These are phyloP conservation scores for Pelargonium australe DNA, from an alignment of 441 rosid genomes.

Conservation along the genomic window DNA sequence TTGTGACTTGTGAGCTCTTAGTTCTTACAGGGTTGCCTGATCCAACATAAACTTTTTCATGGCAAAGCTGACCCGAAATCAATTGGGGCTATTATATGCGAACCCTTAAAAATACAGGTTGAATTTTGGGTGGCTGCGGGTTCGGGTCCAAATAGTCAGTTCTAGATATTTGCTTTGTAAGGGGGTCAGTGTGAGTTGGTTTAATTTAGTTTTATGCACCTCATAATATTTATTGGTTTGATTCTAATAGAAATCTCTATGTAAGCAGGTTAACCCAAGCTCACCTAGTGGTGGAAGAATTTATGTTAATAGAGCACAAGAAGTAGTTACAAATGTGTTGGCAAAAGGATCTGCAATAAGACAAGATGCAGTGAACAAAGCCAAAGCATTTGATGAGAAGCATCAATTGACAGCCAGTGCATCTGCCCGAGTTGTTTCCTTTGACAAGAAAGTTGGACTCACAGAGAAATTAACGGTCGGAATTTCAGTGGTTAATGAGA, in stretches of 20 bases:
- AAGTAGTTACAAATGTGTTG: slow-evolving; percentile 65
- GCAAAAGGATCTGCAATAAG: slow-evolving; percentile 84
- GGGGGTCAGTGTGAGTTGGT: not conserved
- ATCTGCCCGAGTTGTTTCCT: slow-evolving; percentile 73
- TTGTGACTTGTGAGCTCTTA: too few species aligned
- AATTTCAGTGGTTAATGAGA: slow-evolving; percentile 85
- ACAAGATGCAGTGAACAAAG: slow-evolving; percentile 91
- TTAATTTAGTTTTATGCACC: slow-evolving; percentile 7
- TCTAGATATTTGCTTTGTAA: not conserved
- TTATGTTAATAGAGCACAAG: slow-evolving; percentile 80
- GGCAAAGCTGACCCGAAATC: too few species aligned
- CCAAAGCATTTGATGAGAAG: slow-evolving; percentile 86
- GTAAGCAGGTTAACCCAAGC: slow-evolving; percentile 40
- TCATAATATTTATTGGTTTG: not conserved
- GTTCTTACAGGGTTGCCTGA: too few species aligned
- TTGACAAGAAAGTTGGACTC: slow-evolving; percentile 75
- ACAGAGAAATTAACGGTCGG: slow-evolving; percentile 82
- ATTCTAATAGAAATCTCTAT: slow-evolving; percentile 3
- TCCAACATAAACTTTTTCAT: too few species aligned
- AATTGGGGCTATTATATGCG: too few species aligned
- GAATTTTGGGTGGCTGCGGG: too few species aligned
- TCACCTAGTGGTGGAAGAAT: slow-evolving; percentile 51
- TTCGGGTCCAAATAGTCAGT: too few species aligned
- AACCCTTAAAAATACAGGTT: too few species aligned
- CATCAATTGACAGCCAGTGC: slow-evolving; percentile 81